A percentile compares a stretch with the other conserved stretches of the same genome.
Conservation (phyloP, 331 rosid species). For the Prunus yedoensis region DNA sequence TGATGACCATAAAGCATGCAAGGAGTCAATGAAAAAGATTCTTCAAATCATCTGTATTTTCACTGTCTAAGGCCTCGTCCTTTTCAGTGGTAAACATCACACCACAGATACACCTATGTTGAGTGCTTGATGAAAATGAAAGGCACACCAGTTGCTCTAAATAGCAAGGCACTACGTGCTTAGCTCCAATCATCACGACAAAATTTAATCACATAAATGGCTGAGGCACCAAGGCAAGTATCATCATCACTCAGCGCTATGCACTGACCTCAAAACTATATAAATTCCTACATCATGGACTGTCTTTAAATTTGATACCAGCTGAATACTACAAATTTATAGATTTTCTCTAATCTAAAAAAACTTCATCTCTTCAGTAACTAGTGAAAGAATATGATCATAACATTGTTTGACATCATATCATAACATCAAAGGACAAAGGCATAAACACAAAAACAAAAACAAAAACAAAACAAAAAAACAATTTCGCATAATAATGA, state of each 20-base stretch:
- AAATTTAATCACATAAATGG: background rate
- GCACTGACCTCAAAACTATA: background rate
- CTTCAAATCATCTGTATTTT: background rate
- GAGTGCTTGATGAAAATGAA: background rate
- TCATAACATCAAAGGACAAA: background rate
- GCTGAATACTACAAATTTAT: background rate
- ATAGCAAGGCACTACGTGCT: background rate
- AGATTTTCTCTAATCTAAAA: background rate
- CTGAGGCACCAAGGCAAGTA: background rate
- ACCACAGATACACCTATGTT: background rate
- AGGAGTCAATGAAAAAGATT: background rate
- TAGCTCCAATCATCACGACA: background rate
- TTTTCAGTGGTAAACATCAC: background rate
- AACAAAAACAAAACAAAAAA: background rate
- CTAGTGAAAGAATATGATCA: background rate
- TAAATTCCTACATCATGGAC: background rate
- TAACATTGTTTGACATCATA: background rate
- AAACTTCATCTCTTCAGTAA: background rate
- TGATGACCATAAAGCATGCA: background rate
- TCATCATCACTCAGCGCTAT: background rate
- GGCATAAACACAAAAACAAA: background rate
- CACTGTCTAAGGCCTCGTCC: background rate
- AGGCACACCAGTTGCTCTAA: background rate
- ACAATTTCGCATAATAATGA: background rate
- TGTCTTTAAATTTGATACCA: no score